A percentile compares a stretch with the other conserved stretches of the same genome.
phyloP scores from a whole-genome alignment of 73 alveolate species.

The Tetrahymena malaccensis region DNA sequence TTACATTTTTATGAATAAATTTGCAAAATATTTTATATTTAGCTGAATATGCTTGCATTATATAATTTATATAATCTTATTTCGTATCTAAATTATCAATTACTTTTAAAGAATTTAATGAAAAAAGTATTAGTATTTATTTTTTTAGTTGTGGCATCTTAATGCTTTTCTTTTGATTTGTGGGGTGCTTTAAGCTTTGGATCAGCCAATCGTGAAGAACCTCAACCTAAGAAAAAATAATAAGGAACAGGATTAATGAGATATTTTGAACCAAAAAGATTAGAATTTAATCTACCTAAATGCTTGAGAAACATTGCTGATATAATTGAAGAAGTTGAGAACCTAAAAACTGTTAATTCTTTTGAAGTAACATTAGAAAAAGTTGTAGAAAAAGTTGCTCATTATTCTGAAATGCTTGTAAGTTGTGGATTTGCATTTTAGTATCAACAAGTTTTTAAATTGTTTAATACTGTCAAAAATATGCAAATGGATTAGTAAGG shows the following conservation, averaged over 20 bases:
- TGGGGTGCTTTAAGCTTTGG: background rate
- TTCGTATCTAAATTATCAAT: too few relatives aligned
- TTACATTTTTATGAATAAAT: too few relatives aligned
- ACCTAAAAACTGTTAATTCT: background rate
- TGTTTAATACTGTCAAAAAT: background rate
- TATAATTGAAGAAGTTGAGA: background rate
- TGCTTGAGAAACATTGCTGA: background rate
- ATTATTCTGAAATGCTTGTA: background rate
- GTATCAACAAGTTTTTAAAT: background rate
- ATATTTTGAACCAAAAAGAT: background rate
- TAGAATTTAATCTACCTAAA: background rate
- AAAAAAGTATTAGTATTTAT: background rate
- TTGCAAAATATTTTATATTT: too few relatives aligned
- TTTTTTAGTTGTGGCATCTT: background rate
- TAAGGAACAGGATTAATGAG: background rate
- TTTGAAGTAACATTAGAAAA: background rate
- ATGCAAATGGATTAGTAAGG: background rate
- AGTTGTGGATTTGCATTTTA: background rate
- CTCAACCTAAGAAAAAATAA: background rate
- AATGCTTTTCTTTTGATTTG: background rate
- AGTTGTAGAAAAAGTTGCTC: background rate
- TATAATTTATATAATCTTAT: too few relatives aligned
- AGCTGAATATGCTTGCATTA: too few relatives aligned
- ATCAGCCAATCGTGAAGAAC: background rate
- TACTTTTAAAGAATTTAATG: background rate